Evolutionary conservation across 352 stramenopile species (phyloP).

Genomic region (Globisporangium irregulare): DNA sequence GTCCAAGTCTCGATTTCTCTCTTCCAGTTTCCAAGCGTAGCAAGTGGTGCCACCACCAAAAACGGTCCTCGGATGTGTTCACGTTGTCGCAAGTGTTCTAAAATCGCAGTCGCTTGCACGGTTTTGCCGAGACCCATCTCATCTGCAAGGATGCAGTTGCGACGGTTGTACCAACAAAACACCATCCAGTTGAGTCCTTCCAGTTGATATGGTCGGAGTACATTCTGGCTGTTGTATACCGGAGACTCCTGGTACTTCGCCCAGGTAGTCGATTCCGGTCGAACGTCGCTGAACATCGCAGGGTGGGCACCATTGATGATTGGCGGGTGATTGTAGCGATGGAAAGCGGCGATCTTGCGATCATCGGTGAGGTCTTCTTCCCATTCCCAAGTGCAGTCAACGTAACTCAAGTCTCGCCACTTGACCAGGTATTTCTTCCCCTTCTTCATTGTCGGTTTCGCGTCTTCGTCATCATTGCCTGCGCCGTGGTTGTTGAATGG

Average conservation of each 20-base stretch:
- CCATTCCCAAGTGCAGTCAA: constrained; percentile 89
- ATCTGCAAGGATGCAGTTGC: constrained; percentile 90
- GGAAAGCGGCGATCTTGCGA: constrained; percentile 85
- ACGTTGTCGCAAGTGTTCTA: constrained; percentile 92
- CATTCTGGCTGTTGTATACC: constrained; percentile 93
- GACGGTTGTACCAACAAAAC: constrained; percentile 97
- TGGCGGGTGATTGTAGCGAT: constrained; percentile 84
- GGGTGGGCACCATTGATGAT: constrained; percentile 82
- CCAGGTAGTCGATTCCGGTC: constrained; percentile 74
- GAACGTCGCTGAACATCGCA: constrained; percentile 78
- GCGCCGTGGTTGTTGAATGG: constrained; percentile 57
- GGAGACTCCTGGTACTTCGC: constrained; percentile 89
- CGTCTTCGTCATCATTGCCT: constrained; percentile 34
- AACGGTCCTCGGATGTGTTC: constrained; percentile 95
- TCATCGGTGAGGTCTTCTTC: constrained; percentile 88
- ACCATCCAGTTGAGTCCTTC: constrained; percentile 98
- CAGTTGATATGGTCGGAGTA: constrained; percentile 96
- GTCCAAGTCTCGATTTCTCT: constrained; percentile 99
- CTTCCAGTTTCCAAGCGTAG: constrained; percentile 98
- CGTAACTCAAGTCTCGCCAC: constrained; percentile 89
- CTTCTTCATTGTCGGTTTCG: constrained; percentile 53
- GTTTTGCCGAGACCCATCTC: constrained; percentile 92
- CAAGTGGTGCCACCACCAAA: constrained; percentile 97
- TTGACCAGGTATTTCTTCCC: constrained; percentile 92
- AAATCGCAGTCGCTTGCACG: constrained; percentile 90